These are phyloP conservation scores for Cercospora citrullina DNA, from an alignment of 2,329 filamentous ascomycete genomes.

Conservation along the genomic window DNA sequence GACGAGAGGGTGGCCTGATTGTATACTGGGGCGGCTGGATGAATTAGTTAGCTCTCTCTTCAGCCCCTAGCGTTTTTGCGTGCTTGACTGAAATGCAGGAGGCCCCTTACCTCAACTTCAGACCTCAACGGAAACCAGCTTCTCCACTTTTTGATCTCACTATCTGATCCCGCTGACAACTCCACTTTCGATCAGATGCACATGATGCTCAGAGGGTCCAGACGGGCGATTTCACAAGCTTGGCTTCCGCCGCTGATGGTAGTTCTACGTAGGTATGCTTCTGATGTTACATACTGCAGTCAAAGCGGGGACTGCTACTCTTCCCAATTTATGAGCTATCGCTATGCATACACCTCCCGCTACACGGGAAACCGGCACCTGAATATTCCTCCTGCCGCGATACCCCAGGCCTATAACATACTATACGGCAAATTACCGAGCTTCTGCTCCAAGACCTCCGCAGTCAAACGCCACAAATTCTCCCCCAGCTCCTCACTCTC, in stretches of 20 bases:
- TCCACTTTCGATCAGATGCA: neutral
- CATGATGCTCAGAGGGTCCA: neutral
- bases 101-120: slow-evolving; percentile 15
- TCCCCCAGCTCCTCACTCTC: slow-evolving; percentile 47
- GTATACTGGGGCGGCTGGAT: neutral
- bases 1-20: slow-evolving; percentile 3
- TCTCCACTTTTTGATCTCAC: neutral
- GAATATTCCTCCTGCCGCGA: neutral
- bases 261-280: neutral
- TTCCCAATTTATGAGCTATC: neutral
- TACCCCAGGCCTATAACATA: slow-evolving; percentile 15
- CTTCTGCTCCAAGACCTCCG: slow-evolving; percentile 48
- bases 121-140: neutral
- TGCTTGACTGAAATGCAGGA: slow-evolving; percentile 18
- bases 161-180: neutral
- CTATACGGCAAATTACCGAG: slow-evolving; percentile 32
- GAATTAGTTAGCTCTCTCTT: slow-evolving; percentile 4
- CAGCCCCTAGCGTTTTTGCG: slow-evolving; percentile 11
- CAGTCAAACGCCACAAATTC: slow-evolving; percentile 49
- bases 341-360: neutral
- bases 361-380: neutral
- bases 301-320: neutral
- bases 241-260: neutral
- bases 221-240: neutral
- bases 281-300: neutral